These are phyloP conservation scores for Hippophae tibetana DNA, from an alignment of 306 rosid species.

Conservation along the genomic window DNA sequence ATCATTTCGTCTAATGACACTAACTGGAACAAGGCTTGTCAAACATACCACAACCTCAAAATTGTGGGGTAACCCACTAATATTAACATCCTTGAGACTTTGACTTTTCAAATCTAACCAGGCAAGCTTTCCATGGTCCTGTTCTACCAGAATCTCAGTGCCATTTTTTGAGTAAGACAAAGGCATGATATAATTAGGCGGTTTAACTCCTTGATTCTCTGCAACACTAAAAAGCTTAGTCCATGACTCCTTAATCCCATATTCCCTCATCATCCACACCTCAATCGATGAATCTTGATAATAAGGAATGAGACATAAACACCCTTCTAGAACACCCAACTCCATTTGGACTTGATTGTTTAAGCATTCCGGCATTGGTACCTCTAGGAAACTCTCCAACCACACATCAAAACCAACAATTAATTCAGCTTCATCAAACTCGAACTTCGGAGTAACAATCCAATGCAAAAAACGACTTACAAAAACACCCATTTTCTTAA, in stretches of 20 bases:
- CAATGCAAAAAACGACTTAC: slow-evolving; percentile 44
- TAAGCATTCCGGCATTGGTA: slow-evolving; percentile 44
- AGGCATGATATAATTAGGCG: slow-evolving; percentile 39
- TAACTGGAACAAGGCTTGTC: slow-evolving; percentile 48
- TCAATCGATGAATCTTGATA: slow-evolving; percentile 22
- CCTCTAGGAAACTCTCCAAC: slow-evolving; percentile 28
- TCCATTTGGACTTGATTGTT: slow-evolving; percentile 29
- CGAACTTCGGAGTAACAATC: slow-evolving; percentile 42
- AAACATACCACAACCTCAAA: slow-evolving; percentile 39
- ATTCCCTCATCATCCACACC: slow-evolving; percentile 57
- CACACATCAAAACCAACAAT: slow-evolving; percentile 38
- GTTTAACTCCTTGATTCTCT: slow-evolving; percentile 5
- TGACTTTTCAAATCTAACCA: slow-evolving; percentile 40
- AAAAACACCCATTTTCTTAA: slow-evolving; percentile 44
- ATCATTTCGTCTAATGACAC: slow-evolving; percentile 5
- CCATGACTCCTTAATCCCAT: slow-evolving; percentile 50
- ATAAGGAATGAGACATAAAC: slow-evolving; percentile 38
- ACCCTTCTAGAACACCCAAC: slow-evolving; percentile 32
- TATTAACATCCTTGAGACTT: slow-evolving; percentile 5
- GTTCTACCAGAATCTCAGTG: slow-evolving; percentile 33
- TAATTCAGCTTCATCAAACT: slow-evolving; percentile 24
- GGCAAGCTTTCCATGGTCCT: slow-evolving; percentile 28
- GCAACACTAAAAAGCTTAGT: slow-evolving; percentile 29
- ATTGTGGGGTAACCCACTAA: slow-evolving; percentile 27
- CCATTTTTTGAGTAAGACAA: slow-evolving; percentile 37